Evolutionary conservation across 257 asterid genomes (phyloP).

Genomic region (Nicotiana benthamiana): DNA sequence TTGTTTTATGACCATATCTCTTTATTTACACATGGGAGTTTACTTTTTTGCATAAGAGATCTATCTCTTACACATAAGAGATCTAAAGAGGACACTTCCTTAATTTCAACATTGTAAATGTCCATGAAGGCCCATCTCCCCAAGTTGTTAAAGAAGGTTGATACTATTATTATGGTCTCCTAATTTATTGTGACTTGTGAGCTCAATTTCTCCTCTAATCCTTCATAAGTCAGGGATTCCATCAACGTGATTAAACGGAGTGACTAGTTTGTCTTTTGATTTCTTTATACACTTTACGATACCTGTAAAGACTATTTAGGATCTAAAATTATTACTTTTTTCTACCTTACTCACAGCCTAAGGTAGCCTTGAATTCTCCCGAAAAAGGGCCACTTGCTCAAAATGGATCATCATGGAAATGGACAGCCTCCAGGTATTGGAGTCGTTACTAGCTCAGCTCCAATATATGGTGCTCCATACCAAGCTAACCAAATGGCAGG

Average conservation of each 20-base stretch:
- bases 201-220: too few species aligned
- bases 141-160: neutral
- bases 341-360: neutral
- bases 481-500: constrained; percentile 70
- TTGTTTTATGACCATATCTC: too few species aligned
- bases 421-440: constrained; percentile 72
- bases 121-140: too few species aligned
- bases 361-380: constrained; percentile 1
- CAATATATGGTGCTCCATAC: constrained; percentile 52
- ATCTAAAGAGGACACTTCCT: too few species aligned
- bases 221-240: neutral
- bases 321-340: constrained; percentile 1
- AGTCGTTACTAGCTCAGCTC: constrained; percentile 52
- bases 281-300: neutral
- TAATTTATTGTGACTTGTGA: too few species aligned
- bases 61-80: too few species aligned
- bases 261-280: neutral
- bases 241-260: neutral
- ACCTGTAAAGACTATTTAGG: neutral
- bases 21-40: too few species aligned
- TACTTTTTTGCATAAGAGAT: too few species aligned
- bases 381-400: constrained; percentile 1
- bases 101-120: too few species aligned
- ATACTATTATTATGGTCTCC: neutral
- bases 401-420: constrained; percentile 89